phyloP scores from a whole-genome alignment of 2,329 filamentous ascomycete genomes.

The Didymella arachidicola region DNA sequence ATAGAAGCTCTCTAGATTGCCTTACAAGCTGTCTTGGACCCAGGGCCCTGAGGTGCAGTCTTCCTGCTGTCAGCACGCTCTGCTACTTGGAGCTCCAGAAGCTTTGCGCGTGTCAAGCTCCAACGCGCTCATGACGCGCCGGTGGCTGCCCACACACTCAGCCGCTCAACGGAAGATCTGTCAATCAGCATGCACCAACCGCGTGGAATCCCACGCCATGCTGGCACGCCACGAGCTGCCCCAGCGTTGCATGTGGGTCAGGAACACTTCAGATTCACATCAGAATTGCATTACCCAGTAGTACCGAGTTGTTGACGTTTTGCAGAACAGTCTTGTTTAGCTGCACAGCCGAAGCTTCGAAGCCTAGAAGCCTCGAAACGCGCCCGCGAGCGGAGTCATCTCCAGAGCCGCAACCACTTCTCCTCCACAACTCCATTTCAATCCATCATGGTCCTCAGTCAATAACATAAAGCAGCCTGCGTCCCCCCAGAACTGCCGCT shows the following conservation, averaged over 20 bases:
- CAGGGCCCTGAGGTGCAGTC: too few species aligned
- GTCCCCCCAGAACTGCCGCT: constrained; percentile 1
- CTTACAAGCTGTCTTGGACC: background rate
- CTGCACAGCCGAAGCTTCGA: background rate
- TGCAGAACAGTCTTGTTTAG: background rate
- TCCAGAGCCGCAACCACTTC: background rate
- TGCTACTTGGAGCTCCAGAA: background rate
- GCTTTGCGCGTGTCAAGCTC: background rate
- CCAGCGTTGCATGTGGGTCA: constrained; percentile 6
- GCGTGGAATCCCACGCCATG: background rate
- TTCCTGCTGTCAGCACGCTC: too few species aligned
- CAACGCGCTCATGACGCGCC: constrained; percentile 4
- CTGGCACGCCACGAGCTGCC: constrained; percentile 14
- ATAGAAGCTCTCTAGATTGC: background rate
- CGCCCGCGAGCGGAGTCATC: background rate
- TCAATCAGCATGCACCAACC: background rate
- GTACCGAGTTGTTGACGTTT: background rate
- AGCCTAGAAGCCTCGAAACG: background rate
- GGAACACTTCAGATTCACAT: constrained; percentile 4
- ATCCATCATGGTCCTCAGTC: constrained; percentile 34
- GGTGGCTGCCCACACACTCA: background rate
- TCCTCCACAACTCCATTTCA: background rate
- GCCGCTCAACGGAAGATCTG: background rate
- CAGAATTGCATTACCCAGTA: background rate
- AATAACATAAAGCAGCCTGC: constrained; percentile 17